Base-by-base conservation (phyloP, 768 basidiomycete genomes). In the Suillus subaureus region DNA sequence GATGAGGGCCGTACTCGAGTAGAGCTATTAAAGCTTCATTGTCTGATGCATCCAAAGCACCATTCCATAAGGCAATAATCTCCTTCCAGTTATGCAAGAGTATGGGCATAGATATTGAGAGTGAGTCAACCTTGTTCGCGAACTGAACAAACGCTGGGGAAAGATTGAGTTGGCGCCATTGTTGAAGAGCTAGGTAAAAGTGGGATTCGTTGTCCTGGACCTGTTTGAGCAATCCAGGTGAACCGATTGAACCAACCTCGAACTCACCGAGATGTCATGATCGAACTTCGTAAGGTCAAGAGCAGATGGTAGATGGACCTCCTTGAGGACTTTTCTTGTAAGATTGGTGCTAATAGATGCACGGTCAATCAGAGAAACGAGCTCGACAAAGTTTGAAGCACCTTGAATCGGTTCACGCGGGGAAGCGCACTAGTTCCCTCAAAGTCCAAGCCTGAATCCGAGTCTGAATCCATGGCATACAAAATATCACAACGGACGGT, bases 111-210 rank as follows among this genome's bases (percentile, higher is more conserved):
- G 91, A 93, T 3, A 86, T 83, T 6, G 90, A 87, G 45, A 93
- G 79, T 0, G 82, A 75, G 49, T 88, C 84, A 0, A 83, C 87
- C 67, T 83, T 83, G 64, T 83, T 81, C 2, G 89, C 87, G 71
- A 94, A 95, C 35, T 80, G 77, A 62, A 94, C 76, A 74, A 95
- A 96, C 2, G 87, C 81, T 1, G 91, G 85, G 2, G 92, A 83
- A 26, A 96, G 84, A 74, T 92, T 94, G 66, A 96, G 84, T 70
- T 95, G 90, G 69, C 85, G 80, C 89, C 91, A 93, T 71, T 92
- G 87, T 33, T 86, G 81, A 39, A 96, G 79, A 3, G 90, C 84
- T 68, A 86, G 82, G 62, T 89, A 87, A 70, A 96, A 95, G 73
- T 93, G 89, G 0, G 91, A 93, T 64, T 88, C 87, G 71, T 87